phyloP scores from a whole-genome alignment of 768 basidiomycete genomes.

The Serendipita sp. region DNA sequence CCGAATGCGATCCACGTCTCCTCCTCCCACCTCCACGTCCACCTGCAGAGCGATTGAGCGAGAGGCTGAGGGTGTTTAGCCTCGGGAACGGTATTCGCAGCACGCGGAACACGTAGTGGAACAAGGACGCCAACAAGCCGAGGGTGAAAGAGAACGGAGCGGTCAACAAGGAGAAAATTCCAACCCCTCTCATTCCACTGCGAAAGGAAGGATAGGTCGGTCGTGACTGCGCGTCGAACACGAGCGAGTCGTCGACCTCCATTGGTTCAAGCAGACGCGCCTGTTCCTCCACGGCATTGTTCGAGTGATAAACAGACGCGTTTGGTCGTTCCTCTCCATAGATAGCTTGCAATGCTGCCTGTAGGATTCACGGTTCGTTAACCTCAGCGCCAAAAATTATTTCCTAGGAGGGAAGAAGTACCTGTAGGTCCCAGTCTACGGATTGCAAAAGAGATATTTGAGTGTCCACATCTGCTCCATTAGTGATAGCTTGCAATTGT shows the following conservation, averaged over 20 bases:
- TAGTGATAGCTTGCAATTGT: conserved; percentile 42
- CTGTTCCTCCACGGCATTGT: neutral
- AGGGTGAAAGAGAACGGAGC: conserved; percentile 43
- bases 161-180: conserved; percentile 22
- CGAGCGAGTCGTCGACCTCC: conserved; percentile 9
- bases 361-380: neutral
- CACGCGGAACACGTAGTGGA: conserved; percentile 48
- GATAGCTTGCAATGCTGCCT: conserved; percentile 11
- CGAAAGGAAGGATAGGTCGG: conserved; percentile 11
- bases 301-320: neutral
- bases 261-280: neutral
- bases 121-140: conserved; percentile 37
- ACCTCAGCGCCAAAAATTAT: neutral
- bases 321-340: conserved; percentile 1
- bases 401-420: conserved; percentile 13
- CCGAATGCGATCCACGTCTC: conserved; percentile 15
- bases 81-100: conserved; percentile 54
- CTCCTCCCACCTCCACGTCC: conserved; percentile 10
- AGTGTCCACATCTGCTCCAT: conserved; percentile 42
- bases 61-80: conserved; percentile 30
- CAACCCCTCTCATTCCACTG: conserved; percentile 21
- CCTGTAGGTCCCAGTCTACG: conserved; percentile 59
- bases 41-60: conserved; percentile 19
- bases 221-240: conserved; percentile 28
- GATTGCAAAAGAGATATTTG: conserved; percentile 42